Base-by-base conservation (phyloP, 371 early-diverging fungal genomes). In the Mortierella sp. region DNA sequence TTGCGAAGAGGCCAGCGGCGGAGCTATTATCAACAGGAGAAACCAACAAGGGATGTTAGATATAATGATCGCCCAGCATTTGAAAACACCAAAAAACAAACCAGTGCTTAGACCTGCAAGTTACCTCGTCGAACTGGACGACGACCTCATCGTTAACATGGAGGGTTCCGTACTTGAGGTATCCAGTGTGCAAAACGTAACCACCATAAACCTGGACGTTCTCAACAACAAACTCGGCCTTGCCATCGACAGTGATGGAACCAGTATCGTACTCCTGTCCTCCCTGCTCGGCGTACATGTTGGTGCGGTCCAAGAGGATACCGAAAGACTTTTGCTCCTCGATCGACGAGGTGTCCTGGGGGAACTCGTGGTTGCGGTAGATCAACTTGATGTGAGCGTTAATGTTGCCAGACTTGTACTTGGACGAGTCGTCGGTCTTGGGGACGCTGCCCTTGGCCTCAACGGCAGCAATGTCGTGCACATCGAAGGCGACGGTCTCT, bases 201-300 rank as follows among this genome's bases (percentile, higher is more conserved):
- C 98, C 98, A 83, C 96, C 98, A 86, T 92, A 98, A n/a, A 94
- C 94, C 91, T 99, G 98, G 72, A 97, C 97, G 88, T 99, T 97
- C 83, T 95, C 95, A n/a, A 99, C 99, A 6, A 91, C 93, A 80
- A 99, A 98, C 78, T 98, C 97, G 47, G 93, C 91, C 75, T 95
- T 89, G 47, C 95, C 96, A 81, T 97, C 97, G 63, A 95, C 89
- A 50, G 95, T 94, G 76, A 99, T 93, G 77, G 93, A 92, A 71
- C 99, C 99, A n/a, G 94, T 95, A 88, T 99, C 99, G 82, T 95
- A 97, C 84, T 97, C 96, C 90, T 99, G 99, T 54, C 99, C 99
- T 88, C 99, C 99, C 73, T 94, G 94, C 91, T 99, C 99, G 63
- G 98, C 97, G 89, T 99, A 99, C 85, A 99, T 99, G 94, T 98